Evolutionary conservation across 768 basidiomycete species (phyloP), one percentile per base, ranked within the genome.

Genomic region (Guyanaporus albipodus): DNA sequence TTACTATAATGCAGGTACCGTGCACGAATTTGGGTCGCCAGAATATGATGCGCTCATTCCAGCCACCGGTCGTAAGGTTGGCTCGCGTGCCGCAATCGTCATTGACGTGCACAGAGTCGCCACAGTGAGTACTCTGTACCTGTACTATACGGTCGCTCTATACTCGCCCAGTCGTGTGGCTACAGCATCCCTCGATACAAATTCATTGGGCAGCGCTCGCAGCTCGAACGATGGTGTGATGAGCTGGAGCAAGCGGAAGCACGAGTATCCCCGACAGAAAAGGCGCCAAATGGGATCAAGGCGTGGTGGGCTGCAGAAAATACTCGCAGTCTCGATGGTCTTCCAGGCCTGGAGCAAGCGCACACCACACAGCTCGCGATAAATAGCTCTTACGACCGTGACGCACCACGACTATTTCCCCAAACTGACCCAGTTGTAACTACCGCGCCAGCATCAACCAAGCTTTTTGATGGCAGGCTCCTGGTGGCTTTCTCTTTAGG

Each of bases 31-130:
- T 54, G 83, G 81, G 4, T 77, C 78, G 2, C 72, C 76, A 2
- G 81, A 82, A 52, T 86, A 81, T 53, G 70, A 82, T 43, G 61
- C 58, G 1, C 70, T 78, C 33, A 69, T 86, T 18, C 73, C 78
- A 0, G 59, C 67, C 0, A 64, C 67, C 21, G 61, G 59, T 26
- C 74, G 83, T 9, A 70, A 73, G 47, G 70, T 77, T 5, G 82
- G 83, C 17, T 80, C 82, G 1, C 75, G 83, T 19, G 72, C 81
- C 5, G 71, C 76, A 27, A 80, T 86, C 52, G 68, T 82, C 43
- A 57, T 87, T 15, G 75, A 84, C 50, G 72, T 86, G 9, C 69
- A 77, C 60, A 79, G 78, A 67, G 80, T 84, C n/a, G 70, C 68
- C 28, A 68, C 71, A 0, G 75, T 76, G 43, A 47, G 73, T 59